Base-by-base conservation (phyloP, 2,329 filamentous ascomycete genomes). In the Aspergillus fijiensis region DNA sequence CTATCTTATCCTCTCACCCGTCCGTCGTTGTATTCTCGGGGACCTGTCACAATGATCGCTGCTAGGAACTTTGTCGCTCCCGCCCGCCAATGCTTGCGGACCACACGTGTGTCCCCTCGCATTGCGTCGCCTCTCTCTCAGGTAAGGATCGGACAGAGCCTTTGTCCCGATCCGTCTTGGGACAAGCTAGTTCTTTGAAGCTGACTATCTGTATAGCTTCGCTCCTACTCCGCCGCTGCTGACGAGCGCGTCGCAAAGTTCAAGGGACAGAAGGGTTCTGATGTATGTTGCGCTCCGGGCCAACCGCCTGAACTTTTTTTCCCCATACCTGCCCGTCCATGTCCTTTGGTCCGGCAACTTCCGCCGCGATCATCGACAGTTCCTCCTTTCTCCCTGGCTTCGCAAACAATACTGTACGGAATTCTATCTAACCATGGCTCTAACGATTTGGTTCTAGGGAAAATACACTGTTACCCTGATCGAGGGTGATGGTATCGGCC, bases 401-500 rank as follows among this genome's bases (percentile, higher is more conserved):
- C 33, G 35, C 53, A 55, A 47, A 31, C n/a, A 45, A 54, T 47
- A 33, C 5, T 42, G 60, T 16, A 35, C 27, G 51, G 48, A 55
- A n/a, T 3, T 45, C 16, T 9, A 19, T 9, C 56, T 54, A 55
- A 60, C 64, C 48, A 67, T 59, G 53, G 21, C 59, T 60, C 57
- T 66, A 57, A 71, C 60, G 23, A 50, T 58, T 21, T 52, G 31
- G 65, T 48, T 67, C 62, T 72, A 96, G 92, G 95, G 95, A 75
- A 95, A 95, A 80, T 99, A 89, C 86, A 90, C 91, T 60, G 95
- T 99, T 74, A 94, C 91, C 72, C 84, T 99, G 81, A 99, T 99
- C 69, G 96, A 99, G 85, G 95, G 96, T 81, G 96, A 99, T 76
- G 95, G 95, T 77, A 99, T 99, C 77, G 95, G 95, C 63, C 95